These are phyloP conservation scores for Neospermospora avenae DNA, from an alignment of 2,329 filamentous ascomycete species.

Conservation along the genomic window DNA sequence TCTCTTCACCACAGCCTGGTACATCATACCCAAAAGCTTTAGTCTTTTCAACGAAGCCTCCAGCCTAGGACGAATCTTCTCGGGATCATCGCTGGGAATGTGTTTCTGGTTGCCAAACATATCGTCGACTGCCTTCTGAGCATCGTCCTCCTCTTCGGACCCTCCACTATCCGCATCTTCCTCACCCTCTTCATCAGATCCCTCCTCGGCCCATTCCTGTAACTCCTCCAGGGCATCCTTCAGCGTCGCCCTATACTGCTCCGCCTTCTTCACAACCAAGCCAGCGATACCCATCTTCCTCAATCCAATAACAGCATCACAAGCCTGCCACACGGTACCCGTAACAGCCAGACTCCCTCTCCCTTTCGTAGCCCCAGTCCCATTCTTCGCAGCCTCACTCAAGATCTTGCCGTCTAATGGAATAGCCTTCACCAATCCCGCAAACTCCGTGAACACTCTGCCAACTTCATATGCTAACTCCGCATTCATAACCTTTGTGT, in stretches of 20 bases:
- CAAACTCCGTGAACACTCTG: slow-evolving; percentile 60
- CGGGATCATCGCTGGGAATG: slow-evolving; percentile 62
- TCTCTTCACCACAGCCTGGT: slow-evolving; percentile 66
- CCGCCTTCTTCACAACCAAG: slow-evolving; percentile 66
- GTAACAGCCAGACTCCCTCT: slow-evolving; percentile 62
- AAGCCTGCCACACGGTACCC: slow-evolving; percentile 79
- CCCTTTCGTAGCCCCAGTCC: slow-evolving; percentile 36
- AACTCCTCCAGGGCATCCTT: slow-evolving; percentile 83
- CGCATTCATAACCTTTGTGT: slow-evolving; percentile 59
- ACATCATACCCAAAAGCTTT: slow-evolving; percentile 65
- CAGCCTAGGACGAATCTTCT: slow-evolving; percentile 62
- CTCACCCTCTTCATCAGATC: slow-evolving; percentile 58
- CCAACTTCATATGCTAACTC: slow-evolving; percentile 61
- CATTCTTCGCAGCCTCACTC: slow-evolving; percentile 45
- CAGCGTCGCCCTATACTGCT: slow-evolving; percentile 70
- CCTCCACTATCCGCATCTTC: slow-evolving; percentile 41
- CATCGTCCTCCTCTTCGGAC: slow-evolving; percentile 35
- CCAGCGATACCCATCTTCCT: slow-evolving; percentile 66
- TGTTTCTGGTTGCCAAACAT: slow-evolving; percentile 60
- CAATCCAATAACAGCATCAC: slow-evolving; percentile 67
- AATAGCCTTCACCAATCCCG: slow-evolving; percentile 57
- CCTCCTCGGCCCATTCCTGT: slow-evolving; percentile 81
- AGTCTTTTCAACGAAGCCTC: slow-evolving; percentile 62
- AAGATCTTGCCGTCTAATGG: slow-evolving; percentile 54
- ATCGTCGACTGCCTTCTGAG: slow-evolving; percentile 62